A percentile compares a stretch with the other conserved stretches of the same genome.
Conservation (phyloP, 2,329 filamentous ascomycete species). For the Orbilia ellipsospora region DNA sequence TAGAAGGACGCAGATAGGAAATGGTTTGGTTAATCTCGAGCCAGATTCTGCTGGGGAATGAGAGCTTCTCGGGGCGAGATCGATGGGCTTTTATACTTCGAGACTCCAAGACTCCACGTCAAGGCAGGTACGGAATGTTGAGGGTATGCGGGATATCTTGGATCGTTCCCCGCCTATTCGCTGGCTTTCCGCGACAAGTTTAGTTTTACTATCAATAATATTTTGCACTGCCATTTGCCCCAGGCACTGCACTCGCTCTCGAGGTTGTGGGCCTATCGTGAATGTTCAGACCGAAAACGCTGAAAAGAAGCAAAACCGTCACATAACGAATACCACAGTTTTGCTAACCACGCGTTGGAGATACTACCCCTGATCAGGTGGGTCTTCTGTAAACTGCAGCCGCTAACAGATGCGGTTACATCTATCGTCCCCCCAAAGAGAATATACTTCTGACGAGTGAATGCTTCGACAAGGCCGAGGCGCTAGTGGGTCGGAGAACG, state of each 20-base stretch:
- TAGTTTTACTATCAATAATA: too few species aligned
- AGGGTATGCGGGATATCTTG: slow-evolving; percentile 12
- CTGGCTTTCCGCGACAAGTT: slow-evolving; percentile 1
- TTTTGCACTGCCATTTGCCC: too few species aligned
- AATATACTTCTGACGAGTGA: background rate
- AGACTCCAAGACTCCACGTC: background rate
- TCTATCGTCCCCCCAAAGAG: slow-evolving; percentile 6
- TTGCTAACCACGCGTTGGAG: slow-evolving; percentile 13
- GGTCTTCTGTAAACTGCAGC: slow-evolving; percentile 38
- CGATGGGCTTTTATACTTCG: slow-evolving; percentile 51
- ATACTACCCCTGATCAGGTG: slow-evolving; percentile 41
- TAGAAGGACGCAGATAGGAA: background rate
- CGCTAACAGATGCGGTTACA: slow-evolving; percentile 23
- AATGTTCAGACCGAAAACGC: slow-evolving; percentile 12
- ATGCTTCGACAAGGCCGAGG: background rate
- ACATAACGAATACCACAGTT: slow-evolving; percentile 24
- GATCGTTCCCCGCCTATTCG: slow-evolving; percentile 24
- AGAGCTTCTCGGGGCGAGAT: slow-evolving; percentile 35
- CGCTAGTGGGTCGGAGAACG: background rate
- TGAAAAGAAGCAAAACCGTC: slow-evolving; percentile 36
- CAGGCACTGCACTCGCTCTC: background rate
- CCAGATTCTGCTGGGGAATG: slow-evolving; percentile 35
- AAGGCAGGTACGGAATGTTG: background rate
- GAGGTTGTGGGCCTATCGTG: slow-evolving; percentile 34
- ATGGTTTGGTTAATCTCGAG: slow-evolving; percentile 27